Evolutionary conservation across 768 basidiomycete species (phyloP).

Genomic region (Suillus subluteus): DNA sequence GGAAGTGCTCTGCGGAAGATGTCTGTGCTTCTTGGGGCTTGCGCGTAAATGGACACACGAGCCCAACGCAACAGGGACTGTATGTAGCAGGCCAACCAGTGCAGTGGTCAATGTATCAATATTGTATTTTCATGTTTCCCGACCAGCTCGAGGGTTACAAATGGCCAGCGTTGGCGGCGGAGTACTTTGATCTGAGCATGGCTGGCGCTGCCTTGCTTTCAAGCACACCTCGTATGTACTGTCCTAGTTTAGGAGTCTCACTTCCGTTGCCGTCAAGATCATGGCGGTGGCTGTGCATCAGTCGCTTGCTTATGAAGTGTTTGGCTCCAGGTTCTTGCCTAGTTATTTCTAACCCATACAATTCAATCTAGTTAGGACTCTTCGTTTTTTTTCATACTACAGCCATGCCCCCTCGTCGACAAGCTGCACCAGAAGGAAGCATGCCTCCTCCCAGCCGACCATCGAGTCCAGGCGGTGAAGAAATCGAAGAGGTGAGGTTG

Average conservation of each 20-base stretch:
- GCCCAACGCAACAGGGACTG: too few species aligned
- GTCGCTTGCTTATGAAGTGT: too few species aligned
- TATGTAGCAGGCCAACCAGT: background rate
- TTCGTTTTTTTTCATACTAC: background rate
- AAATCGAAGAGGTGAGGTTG: conserved; percentile 45
- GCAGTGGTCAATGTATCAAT: background rate
- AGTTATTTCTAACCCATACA: background rate
- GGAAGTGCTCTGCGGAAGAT: conserved; percentile 54
- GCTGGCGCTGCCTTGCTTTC: background rate
- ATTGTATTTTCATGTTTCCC: background rate
- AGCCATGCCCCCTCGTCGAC: conserved; percentile 34
- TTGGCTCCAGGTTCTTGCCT: background rate
- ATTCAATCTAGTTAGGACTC: background rate
- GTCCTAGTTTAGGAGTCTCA: background rate
- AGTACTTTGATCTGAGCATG: background rate
- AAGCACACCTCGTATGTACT: background rate
- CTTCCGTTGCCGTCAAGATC: background rate
- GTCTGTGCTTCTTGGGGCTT: conserved; percentile 42
- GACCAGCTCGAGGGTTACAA: background rate
- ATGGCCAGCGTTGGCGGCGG: background rate
- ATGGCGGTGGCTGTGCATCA: conserved; percentile 1
- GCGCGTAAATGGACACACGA: conserved; percentile 19
- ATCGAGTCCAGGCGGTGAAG: conserved; percentile 35
- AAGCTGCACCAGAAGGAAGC: conserved; percentile 28
- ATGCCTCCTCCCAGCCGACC: conserved; percentile 31